Percentiles rank a stretch among this genome's conserved stretches.
phyloP scores from a whole-genome alignment of 345 rosid species.

The Luvunga scandens region DNA sequence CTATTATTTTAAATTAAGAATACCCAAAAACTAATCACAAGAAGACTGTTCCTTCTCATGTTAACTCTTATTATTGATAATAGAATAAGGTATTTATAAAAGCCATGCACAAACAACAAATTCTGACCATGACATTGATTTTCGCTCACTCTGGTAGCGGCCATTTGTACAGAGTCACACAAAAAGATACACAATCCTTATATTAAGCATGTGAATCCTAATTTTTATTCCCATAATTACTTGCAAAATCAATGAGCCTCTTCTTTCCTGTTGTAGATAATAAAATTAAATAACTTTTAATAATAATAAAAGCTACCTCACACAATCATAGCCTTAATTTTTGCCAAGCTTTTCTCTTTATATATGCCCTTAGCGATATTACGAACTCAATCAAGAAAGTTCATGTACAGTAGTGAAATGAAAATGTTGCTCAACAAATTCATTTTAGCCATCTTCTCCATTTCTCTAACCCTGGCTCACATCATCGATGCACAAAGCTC shows the following conservation, averaged over 20 bases:
- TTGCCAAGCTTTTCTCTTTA: neutral
- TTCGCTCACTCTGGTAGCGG: neutral
- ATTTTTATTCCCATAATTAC: neutral
- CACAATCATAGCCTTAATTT: neutral
- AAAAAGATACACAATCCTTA: neutral
- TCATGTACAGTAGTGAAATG: no score
- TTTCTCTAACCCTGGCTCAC: neutral
- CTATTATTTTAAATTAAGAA: no score
- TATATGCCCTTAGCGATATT: neutral
- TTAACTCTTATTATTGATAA: neutral
- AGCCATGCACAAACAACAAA: neutral
- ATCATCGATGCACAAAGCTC: neutral
- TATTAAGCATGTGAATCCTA: constrained; percentile 2
- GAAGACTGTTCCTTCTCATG: neutral
- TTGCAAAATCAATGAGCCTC: neutral
- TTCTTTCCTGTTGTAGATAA: neutral
- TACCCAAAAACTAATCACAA: neutral
- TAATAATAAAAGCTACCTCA: no score
- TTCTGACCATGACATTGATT: neutral
- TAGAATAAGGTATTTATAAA: neutral
- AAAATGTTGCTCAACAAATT: neutral
- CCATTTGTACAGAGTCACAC: neutral
- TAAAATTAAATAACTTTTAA: neutral
- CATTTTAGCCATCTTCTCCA: neutral
- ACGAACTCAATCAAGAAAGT: neutral